Evolutionary conservation across 208 protist genomes (phyloP).

Genomic region (Giardia duodenalis): DNA sequence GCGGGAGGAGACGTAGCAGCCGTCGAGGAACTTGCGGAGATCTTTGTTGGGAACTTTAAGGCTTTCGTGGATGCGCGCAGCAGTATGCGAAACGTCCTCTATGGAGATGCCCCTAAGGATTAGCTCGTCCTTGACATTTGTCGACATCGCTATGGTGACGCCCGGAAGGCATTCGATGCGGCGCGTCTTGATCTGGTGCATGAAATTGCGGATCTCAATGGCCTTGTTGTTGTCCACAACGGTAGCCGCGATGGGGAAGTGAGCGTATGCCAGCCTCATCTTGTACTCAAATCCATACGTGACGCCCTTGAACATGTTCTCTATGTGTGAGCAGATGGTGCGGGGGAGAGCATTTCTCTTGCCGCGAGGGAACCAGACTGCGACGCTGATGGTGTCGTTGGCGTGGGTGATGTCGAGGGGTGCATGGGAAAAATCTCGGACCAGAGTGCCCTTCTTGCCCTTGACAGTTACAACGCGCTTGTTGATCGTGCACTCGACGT

Average conservation of each 20-base stretch:
- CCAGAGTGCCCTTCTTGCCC: conserved; percentile 78
- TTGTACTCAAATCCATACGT: conserved; percentile 94
- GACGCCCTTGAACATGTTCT: conserved; percentile 96
- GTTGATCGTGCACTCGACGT: conserved; percentile 59
- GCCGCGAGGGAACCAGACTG: conserved; percentile 78
- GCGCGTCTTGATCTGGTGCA: conserved; percentile 87
- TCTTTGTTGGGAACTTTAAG: conserved; percentile 83
- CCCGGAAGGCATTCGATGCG: conserved; percentile 62
- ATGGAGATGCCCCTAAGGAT: conserved; percentile 77
- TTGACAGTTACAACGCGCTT: conserved; percentile 68
- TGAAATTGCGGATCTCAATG: conserved; percentile 96
- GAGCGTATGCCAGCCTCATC: conserved; percentile 91
- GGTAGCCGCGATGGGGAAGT: conserved; percentile 94
- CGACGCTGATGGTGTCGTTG: conserved; percentile 55
- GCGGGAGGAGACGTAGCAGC: conserved; percentile 91
- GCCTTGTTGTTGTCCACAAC: conserved; percentile 59
- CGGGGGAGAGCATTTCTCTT: conserved; percentile 78
- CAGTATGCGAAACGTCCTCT: conserved; percentile 63
- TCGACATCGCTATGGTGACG: conserved; percentile 62
- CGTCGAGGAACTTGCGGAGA: conserved; percentile 99
- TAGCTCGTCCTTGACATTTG: conserved; percentile 89
- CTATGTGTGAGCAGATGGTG: conserved; percentile 75
- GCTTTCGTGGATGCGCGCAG: conserved; percentile 78
- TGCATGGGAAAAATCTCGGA: conserved; percentile 69
- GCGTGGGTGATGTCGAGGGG: conserved; percentile 64